Evolutionary conservation across 306 rosid species (phyloP).

Genomic region (Abrus precatorius): DNA sequence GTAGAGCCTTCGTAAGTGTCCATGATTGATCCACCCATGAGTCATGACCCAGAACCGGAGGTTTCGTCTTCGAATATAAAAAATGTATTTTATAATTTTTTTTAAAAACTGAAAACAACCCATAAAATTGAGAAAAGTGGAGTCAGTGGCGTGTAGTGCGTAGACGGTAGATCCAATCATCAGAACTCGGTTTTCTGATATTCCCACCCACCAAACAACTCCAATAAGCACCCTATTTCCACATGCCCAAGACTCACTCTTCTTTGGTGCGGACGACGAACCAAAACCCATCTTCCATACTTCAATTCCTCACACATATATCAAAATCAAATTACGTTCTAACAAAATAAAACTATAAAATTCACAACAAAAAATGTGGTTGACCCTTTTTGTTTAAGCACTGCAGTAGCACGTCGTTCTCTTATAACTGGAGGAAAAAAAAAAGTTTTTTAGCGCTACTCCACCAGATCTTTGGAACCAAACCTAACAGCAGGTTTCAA

Average conservation of each 20-base stretch:
- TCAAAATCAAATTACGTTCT: not conserved
- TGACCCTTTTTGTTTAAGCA: not conserved
- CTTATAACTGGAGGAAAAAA: not conserved
- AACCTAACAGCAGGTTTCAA: not conserved
- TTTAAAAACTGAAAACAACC: not conserved
- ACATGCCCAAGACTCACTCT: conserved; percentile 2
- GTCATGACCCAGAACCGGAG: not conserved
- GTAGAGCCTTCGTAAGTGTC: not conserved
- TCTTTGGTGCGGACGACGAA: conserved; percentile 29
- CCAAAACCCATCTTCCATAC: conserved; percentile 35
- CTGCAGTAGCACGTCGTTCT: conserved; percentile 51
- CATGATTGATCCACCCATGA: conserved; percentile 3
- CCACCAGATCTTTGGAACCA: conserved; percentile 15
- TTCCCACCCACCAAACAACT: conserved; percentile 18
- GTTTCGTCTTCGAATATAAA: conserved; percentile 22
- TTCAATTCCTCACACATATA: not conserved
- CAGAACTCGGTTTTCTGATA: conserved; percentile 14
- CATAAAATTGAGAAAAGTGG: conserved; percentile 33
- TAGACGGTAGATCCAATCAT: conserved; percentile 13
- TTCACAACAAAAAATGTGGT: not conserved
- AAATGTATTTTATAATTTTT: not conserved
- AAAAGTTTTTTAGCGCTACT: not conserved
- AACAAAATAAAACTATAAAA: not conserved
- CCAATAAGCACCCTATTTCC: not conserved
- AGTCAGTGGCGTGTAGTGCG: not conserved